Evolutionary conservation across 805 yeast genomes (phyloP), one percentile per base, ranked within the genome.

Genomic region (Blastobotrys parvus): DNA sequence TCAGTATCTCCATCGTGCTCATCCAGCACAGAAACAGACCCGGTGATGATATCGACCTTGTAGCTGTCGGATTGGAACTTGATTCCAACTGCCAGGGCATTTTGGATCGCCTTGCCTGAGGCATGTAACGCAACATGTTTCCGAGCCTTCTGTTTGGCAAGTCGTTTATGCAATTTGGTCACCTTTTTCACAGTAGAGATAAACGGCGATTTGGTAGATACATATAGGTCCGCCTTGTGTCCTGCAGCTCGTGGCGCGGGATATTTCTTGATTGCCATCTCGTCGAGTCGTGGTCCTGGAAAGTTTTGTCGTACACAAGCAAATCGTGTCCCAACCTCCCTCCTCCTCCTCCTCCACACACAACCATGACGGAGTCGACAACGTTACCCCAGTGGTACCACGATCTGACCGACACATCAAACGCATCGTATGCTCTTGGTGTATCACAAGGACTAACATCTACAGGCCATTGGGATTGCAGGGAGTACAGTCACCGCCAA

Each of bases 51-150:
- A 10, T 82, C 86, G 6, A 84, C 75, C 45, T 57, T 65, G 55
- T 72, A 65, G 6, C 72, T 69, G 33, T 69, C 63, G 13, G 63
- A 64, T 51, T 74, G 74, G 55, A 79, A 82, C 53, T 77, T 72
- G 21, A 77, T 58, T 0, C 77, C 94, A 1, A 88, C 48, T 11
- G 78, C 66, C n/a, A 82, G 47, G 0, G 80, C 76, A 53, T 74
- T 80, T 39, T 72, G 78, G 7, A 82, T 75, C 7, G 89, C 74
- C 44, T 68, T 71, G 1, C 95, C 95, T 82, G 85, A 78, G 0
- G 94, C 96, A 43, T 75, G 61, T 2, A 88, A 71, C 0, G 71
- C 67, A 5, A 86, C 68, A 54, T 65, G 64, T 16, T 60, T 62
- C n/a, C 65, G 63, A 10, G 66, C 67, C 31, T 65, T 68, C 43